Percentiles rank a stretch among this genome's conserved stretches.
These are phyloP conservation scores for Boletus mariae DNA, from an alignment of 1,284 basidiomycete genomes.

Conservation along the genomic window DNA sequence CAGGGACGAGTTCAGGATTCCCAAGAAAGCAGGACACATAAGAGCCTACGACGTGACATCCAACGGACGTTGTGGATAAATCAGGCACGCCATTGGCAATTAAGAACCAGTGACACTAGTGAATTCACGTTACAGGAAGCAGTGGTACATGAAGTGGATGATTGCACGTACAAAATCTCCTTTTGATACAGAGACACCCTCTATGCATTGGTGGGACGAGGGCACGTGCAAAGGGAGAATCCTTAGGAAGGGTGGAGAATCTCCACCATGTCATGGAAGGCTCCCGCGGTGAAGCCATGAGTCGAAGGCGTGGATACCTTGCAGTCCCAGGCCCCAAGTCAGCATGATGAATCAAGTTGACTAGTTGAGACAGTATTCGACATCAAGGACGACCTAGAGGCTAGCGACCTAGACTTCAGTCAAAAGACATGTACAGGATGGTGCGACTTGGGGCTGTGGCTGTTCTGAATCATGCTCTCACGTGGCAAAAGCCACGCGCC, in stretches of 20 bases:
- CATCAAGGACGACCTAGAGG: background rate
- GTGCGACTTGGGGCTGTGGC: constrained; percentile 8
- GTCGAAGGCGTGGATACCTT: constrained; percentile 14
- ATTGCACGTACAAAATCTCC: too few relatives aligned
- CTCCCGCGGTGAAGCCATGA: constrained; percentile 19
- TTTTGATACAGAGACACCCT: constrained; percentile 7
- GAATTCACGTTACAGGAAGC: too few relatives aligned
- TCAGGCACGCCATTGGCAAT: background rate
- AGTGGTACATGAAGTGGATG: too few relatives aligned
- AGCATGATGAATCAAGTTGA: background rate
- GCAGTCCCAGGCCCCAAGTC: constrained; percentile 1
- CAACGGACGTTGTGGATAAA: background rate
- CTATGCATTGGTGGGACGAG: constrained; percentile 1
- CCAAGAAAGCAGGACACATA: background rate
- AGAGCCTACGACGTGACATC: too few relatives aligned
- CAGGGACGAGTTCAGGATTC: background rate
- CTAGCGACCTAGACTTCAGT: too few relatives aligned
- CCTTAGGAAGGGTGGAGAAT: constrained; percentile 29
- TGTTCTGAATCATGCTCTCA: constrained; percentile 24
- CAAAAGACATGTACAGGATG: background rate
- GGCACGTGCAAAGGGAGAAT: constrained; percentile 22
- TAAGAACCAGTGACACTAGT: background rate
- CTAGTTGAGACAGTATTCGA: background rate
- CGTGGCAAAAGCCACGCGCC: constrained; percentile 31
- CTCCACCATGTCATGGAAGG: constrained; percentile 15